A percentile compares a stretch with the other conserved stretches of the same genome.
phyloP scores from a whole-genome alignment of 345 rosid genomes.

The Toxicodendron radicans region DNA sequence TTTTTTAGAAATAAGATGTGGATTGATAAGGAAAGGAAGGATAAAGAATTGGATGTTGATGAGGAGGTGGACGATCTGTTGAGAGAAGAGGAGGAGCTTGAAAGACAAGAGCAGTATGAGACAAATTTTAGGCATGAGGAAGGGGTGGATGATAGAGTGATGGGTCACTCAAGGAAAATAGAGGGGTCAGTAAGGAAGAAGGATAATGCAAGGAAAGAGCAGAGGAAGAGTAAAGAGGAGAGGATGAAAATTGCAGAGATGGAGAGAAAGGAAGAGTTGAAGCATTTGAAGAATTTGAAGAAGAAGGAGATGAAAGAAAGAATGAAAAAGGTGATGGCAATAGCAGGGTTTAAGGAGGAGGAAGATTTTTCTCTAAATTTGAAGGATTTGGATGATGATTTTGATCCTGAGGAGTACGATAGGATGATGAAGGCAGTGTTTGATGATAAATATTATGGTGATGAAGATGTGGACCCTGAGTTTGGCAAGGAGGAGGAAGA shows the following conservation, averaged over 20 bases:
- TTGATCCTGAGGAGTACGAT: constrained; percentile 80
- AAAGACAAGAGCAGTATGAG: constrained; percentile 66
- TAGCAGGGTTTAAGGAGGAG: constrained; percentile 64
- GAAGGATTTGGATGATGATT: constrained; percentile 64
- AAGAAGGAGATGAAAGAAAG: constrained; percentile 80
- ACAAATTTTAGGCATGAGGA: constrained; percentile 66
- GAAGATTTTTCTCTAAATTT: constrained; percentile 38
- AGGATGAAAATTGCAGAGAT: constrained; percentile 60
- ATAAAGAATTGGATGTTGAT: constrained; percentile 22
- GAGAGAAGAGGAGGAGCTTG: constrained; percentile 57
- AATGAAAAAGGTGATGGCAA: constrained; percentile 62
- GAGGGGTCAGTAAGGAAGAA: constrained; percentile 89
- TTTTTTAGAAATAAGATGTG: constrained; percentile 73
- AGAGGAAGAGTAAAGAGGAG: constrained; percentile 75
- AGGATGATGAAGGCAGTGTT: constrained; percentile 74
- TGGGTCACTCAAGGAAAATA: constrained; percentile 71
- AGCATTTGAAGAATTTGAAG: constrained; percentile 86
- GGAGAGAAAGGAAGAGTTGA: constrained; percentile 81
- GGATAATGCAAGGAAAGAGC: constrained; percentile 61
- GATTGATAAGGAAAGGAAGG: constrained; percentile 51
- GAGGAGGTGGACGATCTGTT: constrained; percentile 48
- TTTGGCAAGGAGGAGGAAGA: constrained; percentile 50
- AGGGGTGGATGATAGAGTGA: constrained; percentile 56
- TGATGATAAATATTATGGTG: constrained; percentile 59
- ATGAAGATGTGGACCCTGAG: constrained; percentile 53